These are phyloP conservation scores for Globisporangium megalacanthum DNA, from an alignment of 352 stramenopile genomes.

Conservation along the genomic window DNA sequence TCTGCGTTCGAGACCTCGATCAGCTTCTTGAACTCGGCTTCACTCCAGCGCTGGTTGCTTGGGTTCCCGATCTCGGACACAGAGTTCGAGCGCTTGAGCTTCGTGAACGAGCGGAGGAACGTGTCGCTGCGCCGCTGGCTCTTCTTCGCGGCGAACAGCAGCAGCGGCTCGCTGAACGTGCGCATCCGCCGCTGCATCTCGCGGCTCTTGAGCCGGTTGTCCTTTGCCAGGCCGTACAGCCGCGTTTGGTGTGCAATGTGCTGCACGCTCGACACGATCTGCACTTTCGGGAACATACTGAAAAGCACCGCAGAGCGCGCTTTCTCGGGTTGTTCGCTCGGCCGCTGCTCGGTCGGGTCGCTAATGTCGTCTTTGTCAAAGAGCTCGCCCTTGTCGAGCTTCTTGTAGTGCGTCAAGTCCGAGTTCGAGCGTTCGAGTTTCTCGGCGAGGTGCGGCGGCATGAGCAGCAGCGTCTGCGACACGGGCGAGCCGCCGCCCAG, in stretches of 20 bases:
- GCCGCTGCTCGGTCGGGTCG: slow-evolving; percentile 36
- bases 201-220: slow-evolving; percentile 28
- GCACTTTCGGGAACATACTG: slow-evolving; percentile 82
- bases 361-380: slow-evolving; percentile 81
- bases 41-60: slow-evolving; percentile 67
- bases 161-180: slow-evolving; percentile 56
- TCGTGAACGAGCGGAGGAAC: slow-evolving; percentile 26
- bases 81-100: slow-evolving; percentile 70
- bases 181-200: slow-evolving; percentile 27
- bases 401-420: slow-evolving; percentile 51
- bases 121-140: slow-evolving; percentile 21
- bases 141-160: slow-evolving; percentile 30
- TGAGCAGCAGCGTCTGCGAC: slow-evolving; percentile 62
- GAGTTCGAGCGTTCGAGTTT: slow-evolving; percentile 58
- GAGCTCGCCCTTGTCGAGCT: slow-evolving; percentile 57
- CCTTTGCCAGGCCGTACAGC: slow-evolving; percentile 40
- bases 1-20: slow-evolving; percentile 60
- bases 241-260: slow-evolving; percentile 69
- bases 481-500: slow-evolving; percentile 16
- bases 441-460: slow-evolving; percentile 70
- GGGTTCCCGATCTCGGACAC: slow-evolving; percentile 57
- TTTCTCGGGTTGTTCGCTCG: slow-evolving; percentile 55
- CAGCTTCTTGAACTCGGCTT: slow-evolving; percentile 66
- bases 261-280: slow-evolving; percentile 77
- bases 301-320: slow-evolving; percentile 50